Evolutionary conservation across 2,329 filamentous ascomycete genomes (phyloP).

Genomic region (Hypoxylon sp.): DNA sequence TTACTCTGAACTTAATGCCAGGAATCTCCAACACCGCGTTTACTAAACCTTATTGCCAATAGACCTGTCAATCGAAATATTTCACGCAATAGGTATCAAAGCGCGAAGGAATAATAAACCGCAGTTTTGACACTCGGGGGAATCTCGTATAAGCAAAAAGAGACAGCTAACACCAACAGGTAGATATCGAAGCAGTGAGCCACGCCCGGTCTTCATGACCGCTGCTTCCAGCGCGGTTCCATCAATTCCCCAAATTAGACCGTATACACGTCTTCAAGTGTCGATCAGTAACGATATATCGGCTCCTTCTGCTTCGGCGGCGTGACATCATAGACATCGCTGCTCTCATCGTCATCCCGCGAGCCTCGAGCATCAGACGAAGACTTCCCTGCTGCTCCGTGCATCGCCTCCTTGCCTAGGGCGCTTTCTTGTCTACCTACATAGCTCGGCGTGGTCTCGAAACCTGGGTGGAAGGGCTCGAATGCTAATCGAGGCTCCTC

Average conservation of each 20-base stretch:
- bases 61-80: background rate
- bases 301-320: slow-evolving; percentile 58
- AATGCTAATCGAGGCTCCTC: slow-evolving; percentile 51
- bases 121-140: slow-evolving; percentile 36
- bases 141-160: slow-evolving; percentile 40
- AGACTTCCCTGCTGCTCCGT: slow-evolving; percentile 54
- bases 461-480: slow-evolving; percentile 57
- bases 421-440: slow-evolving; percentile 59
- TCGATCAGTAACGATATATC: slow-evolving; percentile 54
- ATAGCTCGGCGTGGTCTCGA: slow-evolving; percentile 55
- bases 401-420: slow-evolving; percentile 60
- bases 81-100: background rate
- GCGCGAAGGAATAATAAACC: slow-evolving; percentile 17
- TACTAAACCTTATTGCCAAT: background rate
- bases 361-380: slow-evolving; percentile 38
- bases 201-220: slow-evolving; percentile 12
- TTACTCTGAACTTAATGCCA: background rate
- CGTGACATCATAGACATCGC: slow-evolving; percentile 58
- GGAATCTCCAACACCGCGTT: background rate
- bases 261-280: background rate
- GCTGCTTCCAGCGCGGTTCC: slow-evolving; percentile 11
- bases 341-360: slow-evolving; percentile 52
- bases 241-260: slow-evolving; percentile 7
- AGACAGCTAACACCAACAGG: slow-evolving; percentile 28
- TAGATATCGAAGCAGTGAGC: slow-evolving; percentile 6